phyloP scores from a whole-genome alignment of 805 yeast genomes.

The Starmerella sp. region DNA sequence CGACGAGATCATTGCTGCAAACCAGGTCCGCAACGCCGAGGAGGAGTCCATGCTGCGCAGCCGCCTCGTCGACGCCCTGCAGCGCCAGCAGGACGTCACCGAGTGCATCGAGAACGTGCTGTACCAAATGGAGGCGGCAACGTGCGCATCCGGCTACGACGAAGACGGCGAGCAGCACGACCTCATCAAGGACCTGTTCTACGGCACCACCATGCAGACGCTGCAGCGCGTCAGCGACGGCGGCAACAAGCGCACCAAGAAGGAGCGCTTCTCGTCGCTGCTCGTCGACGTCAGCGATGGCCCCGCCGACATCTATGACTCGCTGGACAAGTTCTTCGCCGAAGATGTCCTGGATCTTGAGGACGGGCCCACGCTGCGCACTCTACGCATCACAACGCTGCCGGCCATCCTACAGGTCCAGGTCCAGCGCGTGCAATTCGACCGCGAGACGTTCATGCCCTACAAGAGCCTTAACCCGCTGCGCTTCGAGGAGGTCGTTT shows the following conservation, averaged over 20 bases:
- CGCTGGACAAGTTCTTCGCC: constrained; percentile 69
- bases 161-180: constrained; percentile 70
- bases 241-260: constrained; percentile 39
- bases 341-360: constrained; percentile 57
- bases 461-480: constrained; percentile 75
- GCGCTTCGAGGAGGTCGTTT: constrained; percentile 64
- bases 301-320: constrained; percentile 81
- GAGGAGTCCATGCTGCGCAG: constrained; percentile 8
- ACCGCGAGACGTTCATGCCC: constrained; percentile 57
- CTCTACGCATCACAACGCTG: constrained; percentile 55
- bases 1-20: constrained; percentile 15
- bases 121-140: constrained; percentile 67
- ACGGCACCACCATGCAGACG: constrained; percentile 74
- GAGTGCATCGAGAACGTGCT: constrained; percentile 93
- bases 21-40: not conserved
- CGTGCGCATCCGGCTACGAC: constrained; percentile 37
- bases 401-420: constrained; percentile 86
- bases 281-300: constrained; percentile 80
- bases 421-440: constrained; percentile 87
- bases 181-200: constrained; percentile 65
- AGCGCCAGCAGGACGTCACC: constrained; percentile 88
- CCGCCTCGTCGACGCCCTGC: constrained; percentile 17
- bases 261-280: constrained; percentile 69
- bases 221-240: constrained; percentile 33
- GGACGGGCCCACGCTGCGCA: constrained; percentile 62